Base-by-base conservation (phyloP, 257 asterid genomes). In the Solanum virginianum region DNA sequence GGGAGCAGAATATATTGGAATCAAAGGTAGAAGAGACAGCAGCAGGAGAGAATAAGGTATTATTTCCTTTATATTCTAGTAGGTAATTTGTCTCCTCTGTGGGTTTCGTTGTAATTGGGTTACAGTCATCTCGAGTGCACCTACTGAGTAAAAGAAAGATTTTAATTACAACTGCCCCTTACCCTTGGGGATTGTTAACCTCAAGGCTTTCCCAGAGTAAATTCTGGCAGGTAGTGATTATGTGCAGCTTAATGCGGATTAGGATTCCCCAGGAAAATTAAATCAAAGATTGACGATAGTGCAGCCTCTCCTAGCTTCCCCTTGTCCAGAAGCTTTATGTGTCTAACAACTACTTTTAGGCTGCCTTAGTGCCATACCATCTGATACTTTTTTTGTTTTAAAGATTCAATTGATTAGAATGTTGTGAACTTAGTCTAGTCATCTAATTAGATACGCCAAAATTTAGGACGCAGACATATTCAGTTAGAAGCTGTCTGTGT, bases 31-130 rank as follows among this genome's bases (percentile, higher is more conserved):
- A 82, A 83, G 97, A 86, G 80, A 86, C 91, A 36, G 86, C 89
- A 54, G 95, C 93, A 83, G 81, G 92, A 80, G 92, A 86, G 82
- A 90, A 91, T 86, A 88, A 91, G 94, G 98, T 94, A 86, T 75
- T 53, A 8, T 79, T 22, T 79, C 49, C 49, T 53, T 53, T 53
- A 16, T 77, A 79, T 72, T 45, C 56, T 72, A 26, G 49, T 72
- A 26, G 49, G 65, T 53, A 53, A 16, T 75, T 79, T 51, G 45
- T 36, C 83, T 85, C 84, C 86, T 62, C 70, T 57, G 17, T 13
- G 8, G 16, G 15, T 55, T 36, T 74, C 26, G 20, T 62, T 65
- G 22, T 49, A 49, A 75, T 36, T 49, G 62, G 43, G 82, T 49
- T 15, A 53, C 62, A 49, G 62, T 24, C 32, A 75, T 75, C 82